phyloP scores from a whole-genome alignment of 352 stramenopile genomes.

The Blastocystis sp. region DNA sequence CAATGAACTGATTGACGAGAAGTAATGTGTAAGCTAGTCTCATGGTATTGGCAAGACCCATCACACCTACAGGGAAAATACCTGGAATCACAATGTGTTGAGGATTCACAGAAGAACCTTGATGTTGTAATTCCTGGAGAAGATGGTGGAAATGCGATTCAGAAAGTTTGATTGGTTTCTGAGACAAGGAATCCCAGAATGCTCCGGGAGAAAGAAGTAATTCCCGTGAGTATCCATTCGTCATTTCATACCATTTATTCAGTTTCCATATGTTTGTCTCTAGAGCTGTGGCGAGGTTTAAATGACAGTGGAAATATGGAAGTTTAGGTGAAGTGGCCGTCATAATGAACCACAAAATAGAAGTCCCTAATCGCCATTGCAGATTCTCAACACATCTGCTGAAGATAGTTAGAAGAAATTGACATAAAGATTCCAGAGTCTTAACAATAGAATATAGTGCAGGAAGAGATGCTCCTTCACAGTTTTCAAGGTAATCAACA shows the following conservation, averaged over 20 bases:
- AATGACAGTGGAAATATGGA: neutral
- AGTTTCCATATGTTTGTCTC: neutral
- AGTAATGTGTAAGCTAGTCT: neutral
- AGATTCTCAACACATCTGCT: conserved; percentile 3
- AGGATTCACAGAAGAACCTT: neutral
- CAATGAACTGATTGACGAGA: conserved; percentile 3
- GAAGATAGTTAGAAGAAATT: conserved; percentile 15
- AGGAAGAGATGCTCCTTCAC: neutral
- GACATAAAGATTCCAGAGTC: neutral
- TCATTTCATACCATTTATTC: conserved; percentile 25
- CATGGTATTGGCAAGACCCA: conserved; percentile 48
- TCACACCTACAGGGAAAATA: conserved; percentile 23
- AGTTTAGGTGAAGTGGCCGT: conserved; percentile 23
- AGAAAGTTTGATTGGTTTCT: neutral
- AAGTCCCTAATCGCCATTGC: conserved; percentile 24
- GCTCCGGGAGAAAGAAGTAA: conserved; percentile 5
- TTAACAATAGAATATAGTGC: neutral
- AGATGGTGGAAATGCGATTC: neutral
- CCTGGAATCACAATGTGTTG: neutral
- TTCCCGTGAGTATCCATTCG: conserved; percentile 20
- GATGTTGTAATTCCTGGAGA: neutral
- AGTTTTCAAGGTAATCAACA: conserved; percentile 46
- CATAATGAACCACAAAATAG: conserved; percentile 35
- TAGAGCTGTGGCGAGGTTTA: neutral
- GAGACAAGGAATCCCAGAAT: conserved; percentile 13